Percentiles rank a stretch among this genome's conserved stretches.
phyloP scores from a whole-genome alignment of 495 filamentous ascomycete species.

The Neurospora terricola region DNA sequence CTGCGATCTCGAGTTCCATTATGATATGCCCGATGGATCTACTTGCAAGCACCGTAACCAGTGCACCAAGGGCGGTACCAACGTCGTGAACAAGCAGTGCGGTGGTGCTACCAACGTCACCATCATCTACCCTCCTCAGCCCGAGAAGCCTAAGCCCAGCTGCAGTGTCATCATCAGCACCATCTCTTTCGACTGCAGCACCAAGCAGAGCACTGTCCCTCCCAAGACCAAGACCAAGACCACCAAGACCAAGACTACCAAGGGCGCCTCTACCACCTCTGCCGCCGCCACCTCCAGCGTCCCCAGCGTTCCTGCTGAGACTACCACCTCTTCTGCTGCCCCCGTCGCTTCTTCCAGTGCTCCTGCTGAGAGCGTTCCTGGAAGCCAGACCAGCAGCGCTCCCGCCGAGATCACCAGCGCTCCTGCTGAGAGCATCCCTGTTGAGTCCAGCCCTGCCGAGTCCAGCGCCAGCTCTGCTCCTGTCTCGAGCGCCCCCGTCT shows the following conservation, averaged over 20 bases:
- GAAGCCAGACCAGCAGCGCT: constrained; percentile 9
- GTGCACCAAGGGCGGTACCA: constrained; percentile 55
- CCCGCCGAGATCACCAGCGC: constrained; percentile 18
- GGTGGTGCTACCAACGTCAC: constrained; percentile 77
- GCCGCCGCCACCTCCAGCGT: constrained; percentile 5
- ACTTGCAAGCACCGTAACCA: constrained; percentile 62
- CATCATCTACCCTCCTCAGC: constrained; percentile 58
- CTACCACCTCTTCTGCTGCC: constrained; percentile 5
- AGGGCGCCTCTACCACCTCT: constrained; percentile 8
- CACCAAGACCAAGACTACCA: constrained; percentile 15
- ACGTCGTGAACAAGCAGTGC: constrained; percentile 74
- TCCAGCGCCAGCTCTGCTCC: constrained; percentile 8
- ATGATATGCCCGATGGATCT: constrained; percentile 68
- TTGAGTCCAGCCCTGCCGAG: constrained; percentile 5
- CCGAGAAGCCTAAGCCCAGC: constrained; percentile 35
- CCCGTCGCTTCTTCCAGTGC: constrained; percentile 11
- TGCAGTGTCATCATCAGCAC: constrained; percentile 68
- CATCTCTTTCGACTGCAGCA: constrained; percentile 72
- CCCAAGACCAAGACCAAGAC: constrained; percentile 24
- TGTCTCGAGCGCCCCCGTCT: background rate
- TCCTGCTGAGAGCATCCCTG: constrained; percentile 10
- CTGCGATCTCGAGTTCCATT: constrained; percentile 70
- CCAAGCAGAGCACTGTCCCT: constrained; percentile 30
- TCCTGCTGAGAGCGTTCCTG: constrained; percentile 6
- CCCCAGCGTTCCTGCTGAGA: background rate